Base-by-base conservation (phyloP, 179 eudicot genomes). In the Patellifolia procumbens region DNA sequence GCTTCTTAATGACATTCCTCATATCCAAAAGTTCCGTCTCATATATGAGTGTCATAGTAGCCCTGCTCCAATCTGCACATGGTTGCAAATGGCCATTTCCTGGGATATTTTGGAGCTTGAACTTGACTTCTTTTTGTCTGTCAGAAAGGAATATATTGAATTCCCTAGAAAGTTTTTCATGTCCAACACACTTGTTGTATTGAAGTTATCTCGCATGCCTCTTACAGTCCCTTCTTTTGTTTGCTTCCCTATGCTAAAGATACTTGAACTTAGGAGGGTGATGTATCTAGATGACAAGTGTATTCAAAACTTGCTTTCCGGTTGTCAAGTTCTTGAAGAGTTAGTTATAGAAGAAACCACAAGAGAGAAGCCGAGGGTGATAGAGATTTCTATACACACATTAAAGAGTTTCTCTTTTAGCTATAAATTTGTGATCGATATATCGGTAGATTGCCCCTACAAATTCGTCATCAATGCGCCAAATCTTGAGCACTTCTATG, bases 191-290 rank as follows among this genome's bases (percentile, higher is more conserved):
- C 81, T 81, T 17, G 73, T 32, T 34, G 75, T 81, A 35, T n/a
- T 81, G 49, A 81, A 77, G 59, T 66, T 81, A 35, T 81, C 84
- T 1, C 81, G 78, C 17, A 77, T 81, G 84, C 67, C 78, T 68
- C 61, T 81, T 24, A 46, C 61, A 28, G 53, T 73, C 15, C 84
- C 84, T n/a, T 68, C 78, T 13, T 6, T 68, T 43, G 78, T 77
- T 60, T 29, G 66, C 66, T 51, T 81, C 24, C 84, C 78, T 1
- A 49, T 45, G 60, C 84, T 81, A 13, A 81, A 74, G 78, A 61
- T 68, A 51, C 84, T 81, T 20, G 84, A 77, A 73, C 73, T 81
- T 70, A 73, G 73, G 74, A 68, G 72, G 34, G 66, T 81, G 34
- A 12, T 55, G 46, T 68, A 68, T 60, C 49, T 67, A 59, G 74